A percentile compares a stretch with the other conserved stretches of the same genome.
Conservation (phyloP, 2,329 filamentous ascomycete genomes). For the Pyrenochaeta sp. region DNA sequence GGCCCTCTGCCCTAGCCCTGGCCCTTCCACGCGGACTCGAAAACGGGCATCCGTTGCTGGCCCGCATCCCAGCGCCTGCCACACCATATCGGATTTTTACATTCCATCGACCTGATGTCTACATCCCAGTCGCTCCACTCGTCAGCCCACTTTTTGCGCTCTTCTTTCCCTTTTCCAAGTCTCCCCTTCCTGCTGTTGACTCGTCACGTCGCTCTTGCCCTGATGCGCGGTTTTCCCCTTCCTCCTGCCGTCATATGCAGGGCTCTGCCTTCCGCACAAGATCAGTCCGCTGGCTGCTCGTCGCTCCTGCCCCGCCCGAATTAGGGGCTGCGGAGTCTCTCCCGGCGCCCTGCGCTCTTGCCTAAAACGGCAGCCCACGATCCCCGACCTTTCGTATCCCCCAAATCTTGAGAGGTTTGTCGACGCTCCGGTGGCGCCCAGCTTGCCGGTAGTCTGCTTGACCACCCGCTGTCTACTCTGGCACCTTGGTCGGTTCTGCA, state of each 20-base stretch:
- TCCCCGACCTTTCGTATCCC: background rate
- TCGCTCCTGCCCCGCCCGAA: background rate
- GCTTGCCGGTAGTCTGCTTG: background rate
- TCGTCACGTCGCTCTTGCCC: background rate
- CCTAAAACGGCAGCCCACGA: slow-evolving; percentile 1
- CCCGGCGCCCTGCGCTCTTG: background rate
- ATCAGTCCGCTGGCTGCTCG: slow-evolving; percentile 7
- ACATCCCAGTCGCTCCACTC: slow-evolving; percentile 1
- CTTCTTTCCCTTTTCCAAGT: slow-evolving; percentile 5
- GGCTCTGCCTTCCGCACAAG: slow-evolving; percentile 1
- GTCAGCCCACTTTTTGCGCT: background rate
- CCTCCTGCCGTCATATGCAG: slow-evolving; percentile 8
- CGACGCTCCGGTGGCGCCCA: background rate
- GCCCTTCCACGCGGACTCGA: slow-evolving; percentile 16
- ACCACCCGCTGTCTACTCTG: background rate
- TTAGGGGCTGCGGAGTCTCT: background rate
- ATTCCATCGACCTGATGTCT: slow-evolving; percentile 16
- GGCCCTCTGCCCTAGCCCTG: slow-evolving; percentile 16
- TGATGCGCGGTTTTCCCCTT: too few relatives aligned
- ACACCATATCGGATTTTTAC: slow-evolving; percentile 21
- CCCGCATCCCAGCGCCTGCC: slow-evolving; percentile 12
- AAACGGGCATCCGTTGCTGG: slow-evolving; percentile 24
- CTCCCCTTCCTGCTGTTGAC: slow-evolving; percentile 3
- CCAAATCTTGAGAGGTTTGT: too few relatives aligned
- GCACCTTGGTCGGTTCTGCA: too few relatives aligned